These are phyloP conservation scores for Comarum palustre DNA, from an alignment of 306 rosid genomes.

Conservation along the genomic window DNA sequence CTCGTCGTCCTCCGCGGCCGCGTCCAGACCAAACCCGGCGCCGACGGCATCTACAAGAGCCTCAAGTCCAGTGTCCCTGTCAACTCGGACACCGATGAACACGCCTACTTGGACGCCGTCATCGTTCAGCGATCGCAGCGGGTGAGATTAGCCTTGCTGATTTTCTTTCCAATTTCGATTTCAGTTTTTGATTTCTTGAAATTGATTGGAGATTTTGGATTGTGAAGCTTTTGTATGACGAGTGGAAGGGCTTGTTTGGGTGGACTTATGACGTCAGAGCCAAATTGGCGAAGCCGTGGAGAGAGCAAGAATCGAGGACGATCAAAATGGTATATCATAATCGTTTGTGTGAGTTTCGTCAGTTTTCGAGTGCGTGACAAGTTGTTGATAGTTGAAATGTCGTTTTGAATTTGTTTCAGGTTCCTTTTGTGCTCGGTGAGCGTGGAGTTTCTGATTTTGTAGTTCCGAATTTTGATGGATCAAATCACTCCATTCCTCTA, in stretches of 20 bases:
- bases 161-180: neutral
- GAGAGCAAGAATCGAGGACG: slow-evolving; percentile 57
- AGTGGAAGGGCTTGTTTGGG: slow-evolving; percentile 82
- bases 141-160: slow-evolving; percentile 32
- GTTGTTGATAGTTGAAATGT: neutral
- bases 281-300: slow-evolving; percentile 55
- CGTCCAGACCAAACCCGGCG: slow-evolving; percentile 63
- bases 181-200: neutral
- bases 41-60: slow-evolving; percentile 51
- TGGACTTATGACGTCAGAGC: slow-evolving; percentile 84
- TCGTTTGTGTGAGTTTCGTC: slow-evolving; percentile 11
- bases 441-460: slow-evolving; percentile 44
- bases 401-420: slow-evolving; percentile 36
- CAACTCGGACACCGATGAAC: slow-evolving; percentile 63
- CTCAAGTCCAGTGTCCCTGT: slow-evolving; percentile 44
- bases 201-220: slow-evolving; percentile 1
- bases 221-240: slow-evolving; percentile 69
- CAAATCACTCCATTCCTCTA: slow-evolving; percentile 78
- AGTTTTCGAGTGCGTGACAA: neutral
- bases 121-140: slow-evolving; percentile 64
- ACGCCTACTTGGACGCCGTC: slow-evolving; percentile 61
- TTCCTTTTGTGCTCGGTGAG: slow-evolving; percentile 78
- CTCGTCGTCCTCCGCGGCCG: slow-evolving; percentile 68
- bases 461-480: slow-evolving; percentile 63
- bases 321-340: slow-evolving; percentile 52